Evolutionary conservation across 2,329 filamentous ascomycete genomes (phyloP), one percentile per base, ranked within the genome.

Genomic region (Bipolaris oryzae): DNA sequence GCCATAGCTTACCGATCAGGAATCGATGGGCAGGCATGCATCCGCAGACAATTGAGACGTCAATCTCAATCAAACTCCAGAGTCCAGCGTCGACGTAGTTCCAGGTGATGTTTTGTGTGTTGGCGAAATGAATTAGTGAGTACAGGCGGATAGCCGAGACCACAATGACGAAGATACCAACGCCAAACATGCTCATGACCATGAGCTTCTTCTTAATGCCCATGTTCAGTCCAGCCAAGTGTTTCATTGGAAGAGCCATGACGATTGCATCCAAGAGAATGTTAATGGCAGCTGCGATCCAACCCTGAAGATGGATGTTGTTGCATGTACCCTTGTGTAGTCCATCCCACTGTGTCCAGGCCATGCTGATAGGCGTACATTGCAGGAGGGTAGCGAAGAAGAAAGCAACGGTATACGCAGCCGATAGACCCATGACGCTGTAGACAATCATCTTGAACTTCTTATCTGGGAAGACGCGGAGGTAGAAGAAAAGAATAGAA

Each of bases 351-450:
- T 71, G 66, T 1, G 54, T 64, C 83, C 83, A 85, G 68, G 82
- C 83, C 51, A 75, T 76, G 3, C 71, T 71, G 10, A 83, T 72
- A 2, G 83, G 83, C 13, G 63, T 68, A 64, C 83, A 85, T 67
- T 84, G 81, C 47, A 84, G 77, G 5, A 79, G 72, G 38, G 81
- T 72, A 28, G 82, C 73, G 58, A 83, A 78, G 63, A 80, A 79
- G 60, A 82, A 84, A 10, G 79, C 72, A 4, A 80, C 42, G 1
- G 58, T 67, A 50, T 73, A 75, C 6, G 60, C 64, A 0, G 64
- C 60, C 11, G 53, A 66, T 11, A 74, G n/a, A 7, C 54, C 70
- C 57, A 74, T 69, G 23, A 71, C 55, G 10, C 42, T 55, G 45
- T 64, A 76, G 7, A 69, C 60, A 10, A 64, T 20, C 3, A n/a